Evolutionary conservation across 179 eudicot genomes (phyloP).

Genomic region (Silene noctiflora): DNA sequence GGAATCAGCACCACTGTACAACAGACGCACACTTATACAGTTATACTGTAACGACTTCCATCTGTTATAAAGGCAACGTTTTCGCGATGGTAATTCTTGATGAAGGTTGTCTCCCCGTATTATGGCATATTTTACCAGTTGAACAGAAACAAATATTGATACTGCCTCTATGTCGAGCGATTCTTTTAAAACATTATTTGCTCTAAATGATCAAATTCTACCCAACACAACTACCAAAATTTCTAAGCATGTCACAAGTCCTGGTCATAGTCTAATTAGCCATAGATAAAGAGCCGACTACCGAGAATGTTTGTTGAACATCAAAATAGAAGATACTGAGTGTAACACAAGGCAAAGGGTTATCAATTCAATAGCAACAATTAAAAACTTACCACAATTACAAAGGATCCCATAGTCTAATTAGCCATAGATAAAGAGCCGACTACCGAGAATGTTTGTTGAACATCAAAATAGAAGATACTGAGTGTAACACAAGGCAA

Average conservation of each 20-base stretch:
- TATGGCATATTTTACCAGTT: too few species aligned
- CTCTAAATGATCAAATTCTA: too few species aligned
- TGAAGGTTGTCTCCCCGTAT: too few species aligned
- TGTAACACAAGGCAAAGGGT: not conserved
- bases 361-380: not conserved
- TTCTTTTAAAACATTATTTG: too few species aligned
- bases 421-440: not conserved
- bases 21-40: too few species aligned
- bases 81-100: too few species aligned
- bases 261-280: not conserved
- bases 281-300: not conserved
- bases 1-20: too few species aligned
- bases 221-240: not conserved
- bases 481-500: not conserved
- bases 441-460: not conserved
- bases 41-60: too few species aligned
- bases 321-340: not conserved
- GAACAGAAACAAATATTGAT: too few species aligned
- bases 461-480: not conserved
- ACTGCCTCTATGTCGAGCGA: too few species aligned
- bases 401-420: slow-evolving; percentile 56
- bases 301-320: not conserved
- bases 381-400: slow-evolving; percentile 69
- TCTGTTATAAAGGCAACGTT: too few species aligned
- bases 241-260: not conserved